Conservation (phyloP, 2,329 filamentous ascomycete species). For the Colletotrichum sp. region DNA sequence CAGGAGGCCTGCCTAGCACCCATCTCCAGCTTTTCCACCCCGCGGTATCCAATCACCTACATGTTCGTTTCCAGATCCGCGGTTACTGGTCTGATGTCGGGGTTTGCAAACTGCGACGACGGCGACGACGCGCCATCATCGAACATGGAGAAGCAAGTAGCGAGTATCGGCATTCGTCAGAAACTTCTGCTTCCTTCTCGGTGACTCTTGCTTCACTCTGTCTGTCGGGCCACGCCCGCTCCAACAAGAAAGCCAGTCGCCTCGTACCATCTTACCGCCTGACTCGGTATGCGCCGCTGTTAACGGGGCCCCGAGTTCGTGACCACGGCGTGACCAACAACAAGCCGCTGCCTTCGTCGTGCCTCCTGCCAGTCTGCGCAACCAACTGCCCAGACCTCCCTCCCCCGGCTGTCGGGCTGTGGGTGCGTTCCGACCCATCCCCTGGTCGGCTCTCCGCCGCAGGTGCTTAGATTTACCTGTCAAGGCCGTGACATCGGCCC, state of each 20-base stretch:
- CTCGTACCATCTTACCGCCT: conserved; percentile 1
- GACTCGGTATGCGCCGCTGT: conserved; percentile 3
- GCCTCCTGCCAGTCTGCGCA: background rate
- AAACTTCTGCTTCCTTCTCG: no score
- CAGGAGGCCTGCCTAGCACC: background rate
- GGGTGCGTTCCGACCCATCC: conserved; percentile 9
- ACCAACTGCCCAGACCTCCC: background rate
- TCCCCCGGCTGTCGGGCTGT: conserved; percentile 6
- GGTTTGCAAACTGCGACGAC: background rate
- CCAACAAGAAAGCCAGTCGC: background rate
- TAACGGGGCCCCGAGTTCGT: background rate
- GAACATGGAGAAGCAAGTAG: no score
- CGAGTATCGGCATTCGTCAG: no score
- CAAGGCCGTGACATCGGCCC: conserved; percentile 18
- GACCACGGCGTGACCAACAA: background rate
- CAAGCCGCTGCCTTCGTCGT: background rate
- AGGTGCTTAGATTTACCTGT: conserved; percentile 18
- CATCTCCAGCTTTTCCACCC: conserved; percentile 4
- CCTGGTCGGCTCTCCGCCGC: conserved; percentile 6
- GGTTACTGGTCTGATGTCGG: conserved; percentile 13
- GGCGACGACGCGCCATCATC: background rate
- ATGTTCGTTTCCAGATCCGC: background rate
- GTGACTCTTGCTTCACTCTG: no score
- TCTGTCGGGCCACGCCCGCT: no score
- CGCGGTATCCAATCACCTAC: background rate